Conservation (phyloP, 2,329 filamentous ascomycete species). For the Fusarium zealandicum region DNA sequence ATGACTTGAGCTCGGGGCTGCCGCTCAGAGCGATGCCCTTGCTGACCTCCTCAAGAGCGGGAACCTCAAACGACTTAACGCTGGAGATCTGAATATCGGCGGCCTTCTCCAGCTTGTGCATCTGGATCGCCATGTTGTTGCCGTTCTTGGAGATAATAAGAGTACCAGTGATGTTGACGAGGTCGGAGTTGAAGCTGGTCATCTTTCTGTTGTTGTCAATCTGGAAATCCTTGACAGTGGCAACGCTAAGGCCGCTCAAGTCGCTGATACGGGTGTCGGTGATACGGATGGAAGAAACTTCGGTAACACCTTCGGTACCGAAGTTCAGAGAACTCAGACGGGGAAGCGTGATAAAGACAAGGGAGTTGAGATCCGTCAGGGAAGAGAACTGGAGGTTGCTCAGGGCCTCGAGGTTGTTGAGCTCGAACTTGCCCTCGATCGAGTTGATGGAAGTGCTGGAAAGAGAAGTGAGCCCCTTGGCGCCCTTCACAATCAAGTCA, state of each 20-base stretch:
- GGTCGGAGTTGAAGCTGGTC: constrained; percentile 75
- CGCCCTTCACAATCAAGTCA: constrained; percentile 68
- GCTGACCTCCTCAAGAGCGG: constrained; percentile 75
- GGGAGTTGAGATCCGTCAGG: constrained; percentile 69
- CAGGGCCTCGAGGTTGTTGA: constrained; percentile 74
- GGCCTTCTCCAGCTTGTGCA: constrained; percentile 77
- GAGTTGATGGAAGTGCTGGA: constrained; percentile 65
- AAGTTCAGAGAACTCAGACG: constrained; percentile 59
- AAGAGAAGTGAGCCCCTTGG: constrained; percentile 65
- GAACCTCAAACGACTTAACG: constrained; percentile 75
- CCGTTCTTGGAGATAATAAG: constrained; percentile 85
- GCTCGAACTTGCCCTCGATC: constrained; percentile 74
- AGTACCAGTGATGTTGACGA: constrained; percentile 75
- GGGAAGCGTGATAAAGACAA: constrained; percentile 77
- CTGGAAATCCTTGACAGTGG: constrained; percentile 73
- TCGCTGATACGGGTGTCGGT: constrained; percentile 84
- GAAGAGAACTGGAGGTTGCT: constrained; percentile 70
- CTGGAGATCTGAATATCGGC: constrained; percentile 68
- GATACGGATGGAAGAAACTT: constrained; percentile 74
- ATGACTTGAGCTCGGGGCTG: constrained; percentile 69
- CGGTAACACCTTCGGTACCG: constrained; percentile 64
- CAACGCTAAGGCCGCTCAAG: constrained; percentile 82
- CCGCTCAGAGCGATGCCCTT: constrained; percentile 85
- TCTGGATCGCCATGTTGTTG: constrained; percentile 70
- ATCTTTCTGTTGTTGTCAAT: constrained; percentile 92